Evolutionary conservation across 2,329 filamentous ascomycete genomes (phyloP), one percentile per base, ranked within the genome.

Genomic region (Diaporthe ampelina): DNA sequence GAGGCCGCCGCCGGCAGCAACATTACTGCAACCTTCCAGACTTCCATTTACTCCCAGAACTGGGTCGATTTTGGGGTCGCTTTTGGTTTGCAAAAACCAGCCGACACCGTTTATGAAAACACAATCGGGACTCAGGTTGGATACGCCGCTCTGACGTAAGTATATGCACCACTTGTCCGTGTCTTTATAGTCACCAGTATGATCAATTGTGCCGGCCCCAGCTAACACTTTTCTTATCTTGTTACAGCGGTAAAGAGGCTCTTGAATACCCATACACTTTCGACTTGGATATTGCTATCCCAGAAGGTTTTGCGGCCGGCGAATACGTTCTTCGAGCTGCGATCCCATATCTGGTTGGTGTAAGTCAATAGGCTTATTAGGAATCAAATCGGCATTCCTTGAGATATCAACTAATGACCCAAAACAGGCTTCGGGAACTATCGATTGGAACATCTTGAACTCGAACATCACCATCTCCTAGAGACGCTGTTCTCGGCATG

Each of bases 41-140:
- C 80, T 21, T 70, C 79, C 26, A 79, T 79, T 76, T 82, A 82
- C 79, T 74, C 80, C 54, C 80, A 82, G 79, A 83, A 83, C 79
- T 82, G 76, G 77, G 77, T 80, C 70, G 81, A 83, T 77, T 82
- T 78, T 75, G 74, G 78, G 61, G 79, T 83, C 73, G 70, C 80
- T 52, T 83, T 80, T 80, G 81, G 79, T 2, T 37, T 82, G 21
- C 43, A 75, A 3, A 65, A 77, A 15, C 65, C 71, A 24, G 37
- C 54, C 70, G 29, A 70, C 72, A 24, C 45, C 21, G 24, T 70
- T 50, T 77, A 77, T 50, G 35, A 54, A 10, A 74, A 77, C 37
- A 80, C 79, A 75, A 63, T 82, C 75, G 81, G 81, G 59, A 76
- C 67, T 0, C 78, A 79, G 73, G 77, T 83, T 75, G 77, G 74